Conservation (phyloP, 176 grass and related monocot genomes). For the Typha latifolia region DNA sequence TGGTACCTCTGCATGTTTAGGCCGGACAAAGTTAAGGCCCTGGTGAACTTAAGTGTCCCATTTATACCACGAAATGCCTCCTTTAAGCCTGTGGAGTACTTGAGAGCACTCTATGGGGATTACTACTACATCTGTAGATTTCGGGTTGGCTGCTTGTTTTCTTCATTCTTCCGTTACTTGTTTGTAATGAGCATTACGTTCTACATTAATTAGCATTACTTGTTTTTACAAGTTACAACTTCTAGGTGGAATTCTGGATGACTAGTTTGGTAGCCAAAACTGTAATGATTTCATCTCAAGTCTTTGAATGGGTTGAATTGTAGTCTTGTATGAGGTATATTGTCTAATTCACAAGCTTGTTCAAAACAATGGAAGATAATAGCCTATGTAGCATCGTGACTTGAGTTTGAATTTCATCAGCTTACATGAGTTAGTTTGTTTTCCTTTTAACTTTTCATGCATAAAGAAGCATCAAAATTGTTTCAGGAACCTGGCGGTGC, state of each 20-base stretch:
- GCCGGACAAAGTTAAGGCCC: neutral
- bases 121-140: constrained; percentile 1
- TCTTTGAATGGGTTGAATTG: no score
- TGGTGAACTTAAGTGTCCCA: constrained; percentile 1
- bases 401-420: neutral
- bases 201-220: no score
- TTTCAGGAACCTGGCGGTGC: constrained; percentile 43
- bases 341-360: no score
- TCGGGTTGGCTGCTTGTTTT: neutral
- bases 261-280: no score
- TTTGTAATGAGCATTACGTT: no score
- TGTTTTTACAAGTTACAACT: no score
- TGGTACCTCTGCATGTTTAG: neutral
- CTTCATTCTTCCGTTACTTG: no score
- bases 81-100: neutral
- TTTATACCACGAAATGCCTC: neutral
- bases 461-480: neutral
- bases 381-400: neutral
- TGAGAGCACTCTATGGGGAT: neutral
- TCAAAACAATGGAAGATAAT: no score
- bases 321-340: no score
- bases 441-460: no score
- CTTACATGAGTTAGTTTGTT: neutral
- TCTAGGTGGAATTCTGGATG: no score
- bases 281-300: no score